Conservation (phyloP, 2,329 filamentous ascomycete species). For the Aspergillus pseudoviridinutans region DNA sequence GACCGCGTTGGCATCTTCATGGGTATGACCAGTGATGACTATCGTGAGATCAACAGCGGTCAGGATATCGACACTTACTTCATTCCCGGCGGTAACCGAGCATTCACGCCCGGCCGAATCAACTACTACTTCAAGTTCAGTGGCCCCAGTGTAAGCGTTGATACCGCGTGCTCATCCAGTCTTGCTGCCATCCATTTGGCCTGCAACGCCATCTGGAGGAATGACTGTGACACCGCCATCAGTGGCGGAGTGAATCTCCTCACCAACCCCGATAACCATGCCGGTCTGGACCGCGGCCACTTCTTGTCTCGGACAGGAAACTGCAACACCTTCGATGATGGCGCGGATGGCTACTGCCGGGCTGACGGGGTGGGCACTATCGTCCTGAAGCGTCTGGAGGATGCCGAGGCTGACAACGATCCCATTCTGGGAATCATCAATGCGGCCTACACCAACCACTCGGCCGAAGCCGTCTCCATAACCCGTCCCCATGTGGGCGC, state of each 20-base stretch:
- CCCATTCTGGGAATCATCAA: conserved; percentile 41
- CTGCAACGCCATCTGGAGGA: conserved; percentile 68
- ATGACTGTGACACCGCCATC: conserved; percentile 74
- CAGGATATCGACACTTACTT: conserved; percentile 67
- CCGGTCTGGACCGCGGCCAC: conserved; percentile 58
- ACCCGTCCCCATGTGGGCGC: conserved; percentile 38
- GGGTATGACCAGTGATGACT: conserved; percentile 68
- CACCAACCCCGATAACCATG: conserved; percentile 74
- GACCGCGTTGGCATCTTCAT: conserved; percentile 67
- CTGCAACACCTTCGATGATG: conserved; percentile 48
- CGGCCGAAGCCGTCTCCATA: conserved; percentile 43
- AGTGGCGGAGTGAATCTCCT: conserved; percentile 69
- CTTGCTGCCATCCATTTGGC: conserved; percentile 66
- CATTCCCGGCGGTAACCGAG: conserved; percentile 58
- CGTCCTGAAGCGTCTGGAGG: conserved; percentile 48
- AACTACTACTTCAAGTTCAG: conserved; percentile 74
- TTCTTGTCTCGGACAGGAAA: conserved; percentile 34
- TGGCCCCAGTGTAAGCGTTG: conserved; percentile 66
- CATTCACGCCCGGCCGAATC: conserved; percentile 60
- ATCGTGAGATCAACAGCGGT: conserved; percentile 62
- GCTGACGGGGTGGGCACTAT: conserved; percentile 48
- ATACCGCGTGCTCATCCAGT: conserved; percentile 72
- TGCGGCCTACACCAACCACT: conserved; percentile 42
- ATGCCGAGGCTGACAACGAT: conserved; percentile 49
- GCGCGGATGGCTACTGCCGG: conserved; percentile 53